Conservation (phyloP, 106 monocot species). For the Narthecium ossifragum region DNA sequence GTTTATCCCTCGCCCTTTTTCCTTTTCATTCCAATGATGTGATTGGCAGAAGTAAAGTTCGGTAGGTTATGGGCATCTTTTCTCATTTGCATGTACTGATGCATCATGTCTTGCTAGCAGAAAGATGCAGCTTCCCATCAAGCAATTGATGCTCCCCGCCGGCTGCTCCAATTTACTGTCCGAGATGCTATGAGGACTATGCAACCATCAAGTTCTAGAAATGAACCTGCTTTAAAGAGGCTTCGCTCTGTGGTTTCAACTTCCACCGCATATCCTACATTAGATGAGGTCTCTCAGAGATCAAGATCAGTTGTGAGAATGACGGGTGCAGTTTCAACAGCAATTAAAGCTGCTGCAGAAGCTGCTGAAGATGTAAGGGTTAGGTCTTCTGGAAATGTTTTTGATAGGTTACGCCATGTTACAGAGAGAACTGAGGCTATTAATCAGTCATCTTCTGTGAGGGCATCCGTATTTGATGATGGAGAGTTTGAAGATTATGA, state of each 20-base stretch:
- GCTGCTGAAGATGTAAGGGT: constrained; percentile 63
- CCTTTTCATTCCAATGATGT: no score
- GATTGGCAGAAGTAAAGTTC: no score
- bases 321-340: constrained; percentile 31
- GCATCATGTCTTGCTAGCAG: no score
- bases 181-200: constrained; percentile 78
- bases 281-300: constrained; percentile 33
- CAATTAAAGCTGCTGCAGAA: constrained; percentile 68
- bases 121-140: constrained; percentile 34
- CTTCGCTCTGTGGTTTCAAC: constrained; percentile 77
- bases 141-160: constrained; percentile 46
- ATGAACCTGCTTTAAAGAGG: constrained; percentile 44
- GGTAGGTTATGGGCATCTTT: no score
- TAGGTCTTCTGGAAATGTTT: constrained; percentile 56
- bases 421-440: neutral
- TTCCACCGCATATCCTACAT: constrained; percentile 15
- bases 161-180: constrained; percentile 95
- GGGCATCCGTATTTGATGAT: constrained; percentile 10
- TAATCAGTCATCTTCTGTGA: constrained; percentile 20
- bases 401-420: constrained; percentile 47
- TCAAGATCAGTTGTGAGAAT: constrained; percentile 24
- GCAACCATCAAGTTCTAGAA: constrained; percentile 31
- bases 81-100: no score
- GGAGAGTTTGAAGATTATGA: constrained; percentile 36
- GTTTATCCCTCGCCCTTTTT: no score